Evolutionary conservation across 768 basidiomycete species (phyloP), one percentile per base, ranked within the genome.

Genomic region (Mycena polygramma): DNA sequence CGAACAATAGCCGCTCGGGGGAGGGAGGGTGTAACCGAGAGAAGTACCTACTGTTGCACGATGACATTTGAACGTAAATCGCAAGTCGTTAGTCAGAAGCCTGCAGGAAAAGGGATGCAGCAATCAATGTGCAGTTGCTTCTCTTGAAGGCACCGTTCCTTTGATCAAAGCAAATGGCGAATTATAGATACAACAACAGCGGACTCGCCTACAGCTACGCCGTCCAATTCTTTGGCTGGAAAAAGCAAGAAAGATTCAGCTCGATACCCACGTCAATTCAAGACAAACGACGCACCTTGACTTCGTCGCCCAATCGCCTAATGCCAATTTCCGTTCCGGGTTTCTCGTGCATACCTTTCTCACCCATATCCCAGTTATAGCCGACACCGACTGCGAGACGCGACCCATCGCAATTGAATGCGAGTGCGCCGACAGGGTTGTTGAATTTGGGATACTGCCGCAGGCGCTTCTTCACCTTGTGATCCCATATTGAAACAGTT

Each of bases 401-500:
- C 43, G 89, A 87, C 1, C 96, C 96, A 71, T 96, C 93, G 30
- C 88, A 90, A 69, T 92, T 95, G 81, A 97, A 97, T 0, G 92
- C 88, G 48, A 96, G 83, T 0, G 92, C 88, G 0, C 94, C 89
- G n/a, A 98, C 90, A 4, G 92, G 87, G 0, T 89, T 86, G 6
- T 86, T 81, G 81, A 91, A 96, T 77, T 94, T 94, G 0, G 92
- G 91, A 72, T 94, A 97, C 75, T 97, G 96, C 30, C 96, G 91
- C 62, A 99, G 83, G 2, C 98, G 91, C 78, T 99, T 99, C 84
- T 98, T 98, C 63, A 97, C 92, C 73, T 92, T 92, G 81, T 97
- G 96, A 78, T 99, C 98, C 98, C 98, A 99, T 68, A 99, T 91
- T 0, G 95, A 96, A 51, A 99, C 94, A 1, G 93, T 93, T 0